Evolutionary conservation across 192 early-diverging fungal species (phyloP).

Genomic region (Entomortierella beljakovae): DNA sequence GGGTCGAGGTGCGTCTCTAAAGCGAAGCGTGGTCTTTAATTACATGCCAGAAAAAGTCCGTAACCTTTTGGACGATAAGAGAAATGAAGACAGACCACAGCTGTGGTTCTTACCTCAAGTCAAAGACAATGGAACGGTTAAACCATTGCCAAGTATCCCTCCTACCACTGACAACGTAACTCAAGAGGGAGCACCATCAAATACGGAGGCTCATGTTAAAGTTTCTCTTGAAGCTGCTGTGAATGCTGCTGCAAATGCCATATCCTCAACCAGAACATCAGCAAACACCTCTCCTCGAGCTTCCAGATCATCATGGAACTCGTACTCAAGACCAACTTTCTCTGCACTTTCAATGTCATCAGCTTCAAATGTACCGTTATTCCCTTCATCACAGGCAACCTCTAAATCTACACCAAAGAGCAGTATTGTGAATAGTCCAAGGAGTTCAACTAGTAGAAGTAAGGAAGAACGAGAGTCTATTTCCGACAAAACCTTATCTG

Average conservation of each 20-base stretch:
- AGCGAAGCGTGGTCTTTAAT: slow-evolving; percentile 41
- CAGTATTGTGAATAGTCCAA: slow-evolving; percentile 4
- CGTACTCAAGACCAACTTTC: slow-evolving; percentile 28
- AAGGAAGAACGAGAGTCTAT: not conserved
- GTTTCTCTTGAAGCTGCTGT: slow-evolving; percentile 4
- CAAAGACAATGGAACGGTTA: slow-evolving; percentile 29
- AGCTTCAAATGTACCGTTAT: slow-evolving; percentile 32
- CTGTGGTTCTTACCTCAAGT: slow-evolving; percentile 41
- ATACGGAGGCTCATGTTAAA: not conserved
- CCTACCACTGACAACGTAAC: not conserved
- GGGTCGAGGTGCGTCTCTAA: slow-evolving; percentile 45
- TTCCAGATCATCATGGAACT: slow-evolving; percentile 31
- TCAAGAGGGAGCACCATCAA: not conserved
- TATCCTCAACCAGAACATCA: not conserved
- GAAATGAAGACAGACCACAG: slow-evolving; percentile 44
- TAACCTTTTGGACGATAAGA: slow-evolving; percentile 38
- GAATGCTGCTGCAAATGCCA: not conserved
- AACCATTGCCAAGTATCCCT: slow-evolving; percentile 4
- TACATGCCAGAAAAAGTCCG: slow-evolving; percentile 52
- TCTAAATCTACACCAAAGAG: not conserved
- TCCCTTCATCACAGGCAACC: not conserved
- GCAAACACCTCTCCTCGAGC: slow-evolving; percentile 14
- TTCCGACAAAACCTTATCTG: not conserved
- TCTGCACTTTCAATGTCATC: slow-evolving; percentile 40
- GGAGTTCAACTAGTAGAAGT: not conserved